phyloP scores from a whole-genome alignment of 2,329 filamentous ascomycete genomes.

The Cryoendolithus antarcticus region DNA sequence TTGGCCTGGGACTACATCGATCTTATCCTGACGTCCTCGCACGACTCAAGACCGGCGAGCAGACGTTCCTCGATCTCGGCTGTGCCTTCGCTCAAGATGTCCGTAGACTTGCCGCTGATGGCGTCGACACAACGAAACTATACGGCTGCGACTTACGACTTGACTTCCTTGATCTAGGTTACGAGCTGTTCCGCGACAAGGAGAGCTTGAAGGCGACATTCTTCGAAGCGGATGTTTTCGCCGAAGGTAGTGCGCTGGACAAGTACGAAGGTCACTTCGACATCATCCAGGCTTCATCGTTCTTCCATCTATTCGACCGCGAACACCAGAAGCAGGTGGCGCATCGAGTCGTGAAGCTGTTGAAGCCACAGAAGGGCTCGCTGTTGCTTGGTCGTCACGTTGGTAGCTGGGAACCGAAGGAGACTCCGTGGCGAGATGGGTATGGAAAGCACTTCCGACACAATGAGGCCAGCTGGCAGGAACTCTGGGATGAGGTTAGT shows the following conservation, averaged over 20 bases:
- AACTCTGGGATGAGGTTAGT: constrained; percentile 28
- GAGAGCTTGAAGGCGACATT: constrained; percentile 21
- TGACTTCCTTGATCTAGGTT: constrained; percentile 26
- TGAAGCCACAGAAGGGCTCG: constrained; percentile 23
- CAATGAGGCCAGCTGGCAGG: constrained; percentile 24
- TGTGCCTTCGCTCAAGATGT: constrained; percentile 30
- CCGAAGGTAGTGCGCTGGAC: constrained; percentile 16
- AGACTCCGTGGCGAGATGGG: constrained; percentile 10
- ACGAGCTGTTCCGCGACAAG: constrained; percentile 27
- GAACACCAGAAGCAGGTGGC: constrained; percentile 27
- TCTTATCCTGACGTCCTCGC: constrained; percentile 17
- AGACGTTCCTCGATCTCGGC: constrained; percentile 28
- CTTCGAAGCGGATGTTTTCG: constrained; percentile 25
- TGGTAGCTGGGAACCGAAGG: constrained; percentile 21
- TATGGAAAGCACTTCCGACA: constrained; percentile 23
- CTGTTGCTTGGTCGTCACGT: constrained; percentile 30
- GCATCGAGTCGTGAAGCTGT: constrained; percentile 20
- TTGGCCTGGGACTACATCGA: constrained; percentile 11
- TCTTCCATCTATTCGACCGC: constrained; percentile 34
- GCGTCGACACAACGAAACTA: constrained; percentile 20
- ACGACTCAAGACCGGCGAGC: constrained; percentile 16
- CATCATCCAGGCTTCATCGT: constrained; percentile 29
- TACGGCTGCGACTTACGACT: constrained; percentile 23
- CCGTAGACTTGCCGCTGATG: constrained; percentile 26
- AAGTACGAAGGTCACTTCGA: constrained; percentile 28